phyloP scores from a whole-genome alignment of 352 stramenopile genomes.

The Globisporangium cylindrosporum region DNA sequence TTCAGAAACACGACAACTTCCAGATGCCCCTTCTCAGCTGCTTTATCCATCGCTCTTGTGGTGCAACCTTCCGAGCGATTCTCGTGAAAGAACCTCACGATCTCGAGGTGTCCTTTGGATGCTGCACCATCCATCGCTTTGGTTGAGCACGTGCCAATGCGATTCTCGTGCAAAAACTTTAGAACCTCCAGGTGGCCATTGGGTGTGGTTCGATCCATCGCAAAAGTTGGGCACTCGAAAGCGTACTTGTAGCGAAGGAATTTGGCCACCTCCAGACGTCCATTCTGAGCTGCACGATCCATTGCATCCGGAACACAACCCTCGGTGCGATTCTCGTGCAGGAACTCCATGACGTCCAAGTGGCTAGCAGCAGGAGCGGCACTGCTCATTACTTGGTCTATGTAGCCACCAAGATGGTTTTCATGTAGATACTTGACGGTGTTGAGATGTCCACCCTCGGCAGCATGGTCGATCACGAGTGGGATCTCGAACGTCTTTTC shows the following conservation, averaged over 20 bases:
- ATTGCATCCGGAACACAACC: neutral
- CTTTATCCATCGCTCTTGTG: too few species aligned
- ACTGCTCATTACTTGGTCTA: neutral
- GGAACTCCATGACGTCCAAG: neutral
- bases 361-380: neutral
- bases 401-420: neutral
- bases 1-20: neutral
- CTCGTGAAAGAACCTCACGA: neutral
- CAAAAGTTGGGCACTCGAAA: neutral
- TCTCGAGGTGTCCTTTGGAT: neutral
- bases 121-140: neutral
- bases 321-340: neutral
- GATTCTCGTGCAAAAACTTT: neutral
- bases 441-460: neutral
- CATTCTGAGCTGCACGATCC: neutral
- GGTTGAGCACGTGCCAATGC: neutral
- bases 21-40: neutral
- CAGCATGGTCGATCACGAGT: neutral
- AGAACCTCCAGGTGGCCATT: neutral
- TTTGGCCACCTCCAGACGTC: neutral
- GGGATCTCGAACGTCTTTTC: neutral
- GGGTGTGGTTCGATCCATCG: neutral
- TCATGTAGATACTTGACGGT: neutral
- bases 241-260: neutral
- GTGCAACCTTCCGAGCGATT: neutral